Base-by-base conservation (phyloP, 805 yeast species). In the Debaryomyces castellii region DNA sequence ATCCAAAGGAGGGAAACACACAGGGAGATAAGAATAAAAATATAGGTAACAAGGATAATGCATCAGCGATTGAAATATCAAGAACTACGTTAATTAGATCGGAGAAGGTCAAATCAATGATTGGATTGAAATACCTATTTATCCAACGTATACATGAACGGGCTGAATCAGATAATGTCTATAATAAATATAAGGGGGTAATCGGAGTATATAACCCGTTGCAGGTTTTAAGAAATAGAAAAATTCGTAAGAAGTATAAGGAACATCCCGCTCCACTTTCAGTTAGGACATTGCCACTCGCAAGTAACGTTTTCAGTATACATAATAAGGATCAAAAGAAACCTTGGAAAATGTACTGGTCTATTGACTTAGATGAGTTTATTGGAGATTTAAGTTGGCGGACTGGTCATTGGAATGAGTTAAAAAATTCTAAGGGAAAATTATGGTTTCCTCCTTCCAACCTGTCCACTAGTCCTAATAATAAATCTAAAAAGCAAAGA, bases 141-240 rank as follows among this genome's bases (percentile, higher is more conserved):
- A 49, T 82, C 23, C 80, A 76, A 50, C 63, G 75, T 46, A 64
- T 67, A 21, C 65, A 73, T 28, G 65, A 64, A 8, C 50, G 54
- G 49, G 53, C 52, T 12, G 62, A 52, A 4, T 22, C 41, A 2
- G 46, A 49, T 14, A 49, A 46, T 2, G 57, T 58, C 0, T 43
- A 42, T 14, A 46, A 39, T 24, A 27, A 38, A 2, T 75, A 77
- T 50, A 75, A 72, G 2, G 80, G 78, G 2, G 77, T 85, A 2
- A 89, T 83, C 45, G 87, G 85, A 2, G 76, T 79, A 3, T 89
- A 83, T 68, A 89, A 89, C 58, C 96, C 96, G 3, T 67, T 89
- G 37, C 96, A 88, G 63, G 76, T 83, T n/a, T 80, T 89, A 22
- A 68, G 97, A 46, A 85, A 89, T 63, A 73, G 96, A 47, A 73